A percentile compares a stretch with the other conserved stretches of the same genome.
These are phyloP conservation scores for Podospora conica DNA, from an alignment of 495 filamentous ascomycete genomes.

Conservation along the genomic window DNA sequence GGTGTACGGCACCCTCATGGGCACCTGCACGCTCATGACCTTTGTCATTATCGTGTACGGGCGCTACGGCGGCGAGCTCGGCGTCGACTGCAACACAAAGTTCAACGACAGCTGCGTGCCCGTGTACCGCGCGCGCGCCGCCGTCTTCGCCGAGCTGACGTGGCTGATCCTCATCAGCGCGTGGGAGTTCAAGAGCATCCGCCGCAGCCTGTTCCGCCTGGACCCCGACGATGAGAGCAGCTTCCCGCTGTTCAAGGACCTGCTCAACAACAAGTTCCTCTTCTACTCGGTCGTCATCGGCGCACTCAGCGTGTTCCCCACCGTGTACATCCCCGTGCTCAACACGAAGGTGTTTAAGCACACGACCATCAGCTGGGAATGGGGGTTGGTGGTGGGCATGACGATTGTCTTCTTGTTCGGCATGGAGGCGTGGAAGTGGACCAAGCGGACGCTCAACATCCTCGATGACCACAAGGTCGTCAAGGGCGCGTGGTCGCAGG, in stretches of 20 bases:
- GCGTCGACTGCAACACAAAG: conserved; percentile 57
- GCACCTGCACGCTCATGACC: conserved; percentile 56
- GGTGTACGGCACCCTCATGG: conserved; percentile 67
- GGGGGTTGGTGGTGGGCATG: conserved; percentile 56
- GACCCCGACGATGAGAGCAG: conserved; percentile 46
- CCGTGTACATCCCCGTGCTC: conserved; percentile 65
- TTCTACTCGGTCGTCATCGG: conserved; percentile 68
- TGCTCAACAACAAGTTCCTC: conserved; percentile 66
- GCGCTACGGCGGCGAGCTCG: conserved; percentile 50
- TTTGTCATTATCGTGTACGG: conserved; percentile 68
- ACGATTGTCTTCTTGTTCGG: conserved; percentile 54
- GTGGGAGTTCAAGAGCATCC: conserved; percentile 70
- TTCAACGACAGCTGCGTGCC: conserved; percentile 50
- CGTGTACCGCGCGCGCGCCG: conserved; percentile 71
- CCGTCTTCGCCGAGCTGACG: conserved; percentile 70
- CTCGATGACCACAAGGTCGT: conserved; percentile 39
- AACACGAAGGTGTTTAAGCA: conserved; percentile 72
- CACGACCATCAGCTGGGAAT: conserved; percentile 66
- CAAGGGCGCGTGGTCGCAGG: conserved; percentile 38
- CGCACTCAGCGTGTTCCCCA: conserved; percentile 61
- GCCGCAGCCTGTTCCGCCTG: conserved; percentile 62
- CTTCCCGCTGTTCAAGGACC: conserved; percentile 55
- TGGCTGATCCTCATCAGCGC: conserved; percentile 67
- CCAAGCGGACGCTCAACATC: conserved; percentile 48
- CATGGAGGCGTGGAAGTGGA: conserved; percentile 62